Percentiles rank a stretch among this genome's conserved stretches.
Conservation (phyloP, 768 basidiomycete species). For the Lyophyllum atratum region DNA sequence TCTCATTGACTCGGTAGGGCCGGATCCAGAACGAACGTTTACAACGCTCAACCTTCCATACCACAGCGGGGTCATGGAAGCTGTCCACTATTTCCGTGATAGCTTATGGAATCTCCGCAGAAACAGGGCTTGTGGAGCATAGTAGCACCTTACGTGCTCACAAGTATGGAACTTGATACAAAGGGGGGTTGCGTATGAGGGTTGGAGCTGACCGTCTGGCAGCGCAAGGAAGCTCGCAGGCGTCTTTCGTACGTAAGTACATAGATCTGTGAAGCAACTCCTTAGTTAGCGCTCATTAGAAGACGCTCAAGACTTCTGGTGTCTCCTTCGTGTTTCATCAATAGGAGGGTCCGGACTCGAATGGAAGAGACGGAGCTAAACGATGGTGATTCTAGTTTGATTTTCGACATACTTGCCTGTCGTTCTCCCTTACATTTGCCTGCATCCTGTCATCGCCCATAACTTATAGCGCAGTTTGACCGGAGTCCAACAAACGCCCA, state of each 20-base stretch:
- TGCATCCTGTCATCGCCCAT: no score
- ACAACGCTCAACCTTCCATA: neutral
- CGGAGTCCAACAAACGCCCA: no score
- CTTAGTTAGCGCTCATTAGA: neutral
- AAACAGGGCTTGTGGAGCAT: neutral
- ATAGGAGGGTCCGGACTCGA: no score
- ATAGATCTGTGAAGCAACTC: neutral
- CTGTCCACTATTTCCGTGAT: neutral
- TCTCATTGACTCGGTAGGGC: neutral
- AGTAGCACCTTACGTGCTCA: neutral
- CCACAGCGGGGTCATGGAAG: neutral
- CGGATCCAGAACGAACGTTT: neutral
- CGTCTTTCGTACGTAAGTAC: neutral
- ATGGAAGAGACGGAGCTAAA: no score
- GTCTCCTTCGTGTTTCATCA: no score
- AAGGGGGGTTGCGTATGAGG: neutral
- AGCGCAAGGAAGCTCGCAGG: neutral
- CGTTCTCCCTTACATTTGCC: no score
- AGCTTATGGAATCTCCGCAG: neutral
- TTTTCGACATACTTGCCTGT: no score
- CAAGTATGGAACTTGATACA: neutral
- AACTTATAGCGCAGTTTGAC: no score
- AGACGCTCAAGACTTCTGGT: neutral
- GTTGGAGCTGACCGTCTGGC: no score
- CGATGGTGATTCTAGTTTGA: no score